Conservation (phyloP, 2,329 filamentous ascomycete species). For the Hypoxylon sp. region DNA sequence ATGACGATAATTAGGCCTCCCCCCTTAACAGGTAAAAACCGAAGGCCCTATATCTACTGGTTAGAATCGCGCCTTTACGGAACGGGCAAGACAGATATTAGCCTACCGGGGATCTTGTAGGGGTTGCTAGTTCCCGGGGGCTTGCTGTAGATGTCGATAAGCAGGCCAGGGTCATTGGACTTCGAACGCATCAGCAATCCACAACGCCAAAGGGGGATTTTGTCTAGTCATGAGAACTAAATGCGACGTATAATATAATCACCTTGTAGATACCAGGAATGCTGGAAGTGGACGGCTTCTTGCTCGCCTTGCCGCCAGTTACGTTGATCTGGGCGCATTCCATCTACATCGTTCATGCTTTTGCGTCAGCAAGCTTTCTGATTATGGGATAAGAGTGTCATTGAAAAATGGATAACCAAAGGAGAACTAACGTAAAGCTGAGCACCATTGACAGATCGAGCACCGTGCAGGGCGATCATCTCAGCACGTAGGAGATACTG, state of each 20-base stretch:
- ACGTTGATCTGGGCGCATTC: conserved; percentile 58
- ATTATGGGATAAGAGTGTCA: not conserved
- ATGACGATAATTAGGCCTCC: not conserved
- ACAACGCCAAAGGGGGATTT: not conserved
- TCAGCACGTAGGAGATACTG: conserved; percentile 73
- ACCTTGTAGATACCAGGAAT: conserved; percentile 59
- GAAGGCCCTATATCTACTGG: conserved; percentile 24
- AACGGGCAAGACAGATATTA: not conserved
- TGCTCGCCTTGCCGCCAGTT: conserved; percentile 53
- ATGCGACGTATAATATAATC: not conserved
- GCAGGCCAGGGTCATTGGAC: conserved; percentile 55
- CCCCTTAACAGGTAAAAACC: conserved; percentile 36
- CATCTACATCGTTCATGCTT: conserved; percentile 47
- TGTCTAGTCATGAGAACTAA: not conserved
- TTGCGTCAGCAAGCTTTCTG: not conserved
- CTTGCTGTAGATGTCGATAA: conserved; percentile 57
- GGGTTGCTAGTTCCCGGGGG: conserved; percentile 49
- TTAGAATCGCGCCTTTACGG: conserved; percentile 3
- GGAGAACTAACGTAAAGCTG: conserved; percentile 60
- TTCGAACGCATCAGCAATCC: conserved; percentile 25
- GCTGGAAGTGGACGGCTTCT: conserved; percentile 54
- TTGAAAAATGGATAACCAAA: not conserved
- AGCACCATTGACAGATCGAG: conserved; percentile 59
- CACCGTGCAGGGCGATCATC: conserved; percentile 70
- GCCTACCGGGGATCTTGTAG: conserved; percentile 56